These are phyloP conservation scores for Saprolegnia diclina DNA, from an alignment of 352 stramenopile genomes.

Conservation along the genomic window DNA sequence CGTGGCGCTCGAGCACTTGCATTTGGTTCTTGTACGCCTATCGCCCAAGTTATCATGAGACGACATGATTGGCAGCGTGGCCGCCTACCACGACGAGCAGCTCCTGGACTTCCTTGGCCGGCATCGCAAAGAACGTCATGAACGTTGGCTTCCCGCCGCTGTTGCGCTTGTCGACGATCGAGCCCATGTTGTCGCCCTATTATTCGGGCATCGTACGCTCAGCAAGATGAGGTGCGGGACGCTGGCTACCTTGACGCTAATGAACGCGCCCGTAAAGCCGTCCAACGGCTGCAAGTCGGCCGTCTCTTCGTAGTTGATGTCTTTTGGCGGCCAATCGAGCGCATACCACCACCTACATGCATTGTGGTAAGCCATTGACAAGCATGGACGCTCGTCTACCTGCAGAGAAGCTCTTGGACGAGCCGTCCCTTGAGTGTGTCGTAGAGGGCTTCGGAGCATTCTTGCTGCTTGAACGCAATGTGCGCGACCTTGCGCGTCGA, in stretches of 20 bases:
- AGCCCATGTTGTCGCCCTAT: constrained; percentile 77
- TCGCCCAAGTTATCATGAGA: background rate
- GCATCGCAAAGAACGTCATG: constrained; percentile 77
- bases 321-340: constrained; percentile 59
- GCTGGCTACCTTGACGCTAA: constrained; percentile 54
- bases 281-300: constrained; percentile 78
- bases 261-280: constrained; percentile 68
- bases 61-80: background rate
- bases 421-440: constrained; percentile 67
- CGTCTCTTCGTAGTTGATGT: constrained; percentile 44
- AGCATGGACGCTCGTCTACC: constrained; percentile 1
- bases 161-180: constrained; percentile 69
- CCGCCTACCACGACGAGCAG: constrained; percentile 39
- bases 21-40: constrained; percentile 83
- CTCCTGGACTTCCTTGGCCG: constrained; percentile 59
- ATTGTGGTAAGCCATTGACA: background rate
- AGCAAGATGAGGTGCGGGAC: background rate
- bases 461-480: constrained; percentile 83
- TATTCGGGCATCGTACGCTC: background rate
- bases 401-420: constrained; percentile 68
- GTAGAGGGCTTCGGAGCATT: constrained; percentile 78
- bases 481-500: constrained; percentile 41
- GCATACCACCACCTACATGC: constrained; percentile 73
- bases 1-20: constrained; percentile 59
- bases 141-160: constrained; percentile 72